These are phyloP conservation scores for Gnomoniopsis sp. DNA, from an alignment of 2,329 filamentous ascomycete genomes.

Conservation along the genomic window DNA sequence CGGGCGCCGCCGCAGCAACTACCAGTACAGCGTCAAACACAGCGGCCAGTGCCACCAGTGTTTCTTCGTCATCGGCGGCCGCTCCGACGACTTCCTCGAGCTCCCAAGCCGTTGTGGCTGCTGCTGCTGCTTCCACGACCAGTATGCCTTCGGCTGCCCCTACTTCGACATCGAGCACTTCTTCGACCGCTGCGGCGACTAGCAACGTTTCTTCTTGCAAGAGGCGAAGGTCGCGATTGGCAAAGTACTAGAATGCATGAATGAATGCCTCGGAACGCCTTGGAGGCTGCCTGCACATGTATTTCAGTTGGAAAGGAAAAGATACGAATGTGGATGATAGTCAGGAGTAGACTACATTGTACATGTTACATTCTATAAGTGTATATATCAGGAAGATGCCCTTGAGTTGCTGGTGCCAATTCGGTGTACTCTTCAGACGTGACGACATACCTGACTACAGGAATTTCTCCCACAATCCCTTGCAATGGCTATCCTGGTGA, in stretches of 20 bases:
- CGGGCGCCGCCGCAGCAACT: background rate
- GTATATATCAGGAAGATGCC: no score
- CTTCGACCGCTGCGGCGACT: background rate
- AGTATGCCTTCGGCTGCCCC: background rate
- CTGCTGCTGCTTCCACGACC: background rate
- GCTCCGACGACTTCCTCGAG: slow-evolving; percentile 3
- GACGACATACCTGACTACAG: background rate
- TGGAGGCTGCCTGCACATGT: no score
- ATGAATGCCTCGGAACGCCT: no score
- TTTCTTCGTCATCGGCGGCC: background rate
- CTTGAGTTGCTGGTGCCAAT: background rate
- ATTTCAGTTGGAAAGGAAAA: no score
- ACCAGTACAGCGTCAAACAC: background rate
- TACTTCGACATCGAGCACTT: no score
- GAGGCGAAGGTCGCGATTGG: background rate
- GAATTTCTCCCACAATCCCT: no score
- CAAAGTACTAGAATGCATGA: background rate
- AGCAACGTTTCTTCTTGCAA: background rate
- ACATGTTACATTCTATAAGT: no score
- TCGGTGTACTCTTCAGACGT: background rate
- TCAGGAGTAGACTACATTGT: no score
- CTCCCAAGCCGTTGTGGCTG: slow-evolving; percentile 1
- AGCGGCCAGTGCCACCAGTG: background rate
- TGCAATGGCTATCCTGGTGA: background rate
- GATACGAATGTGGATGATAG: no score